phyloP scores from a whole-genome alignment of 2,329 filamentous ascomycete genomes.

The Didymellaceae sp. region DNA sequence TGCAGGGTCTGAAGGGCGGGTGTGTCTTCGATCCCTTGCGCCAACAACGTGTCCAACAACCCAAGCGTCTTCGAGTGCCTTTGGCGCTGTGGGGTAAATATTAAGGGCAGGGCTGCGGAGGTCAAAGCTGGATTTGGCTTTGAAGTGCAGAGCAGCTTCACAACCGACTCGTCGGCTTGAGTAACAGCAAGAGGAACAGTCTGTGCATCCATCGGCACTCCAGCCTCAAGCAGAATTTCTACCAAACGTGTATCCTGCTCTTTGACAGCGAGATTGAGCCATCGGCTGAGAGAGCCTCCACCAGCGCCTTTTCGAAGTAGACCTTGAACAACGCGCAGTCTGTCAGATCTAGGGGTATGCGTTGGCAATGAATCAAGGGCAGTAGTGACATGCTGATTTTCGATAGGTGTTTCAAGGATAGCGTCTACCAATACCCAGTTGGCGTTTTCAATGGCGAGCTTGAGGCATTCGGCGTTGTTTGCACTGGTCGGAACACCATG shows the following conservation, averaged over 20 bases:
- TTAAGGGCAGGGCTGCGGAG: constrained; percentile 38
- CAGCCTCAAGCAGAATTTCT: constrained; percentile 38
- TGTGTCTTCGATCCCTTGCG: constrained; percentile 31
- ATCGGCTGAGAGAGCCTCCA: constrained; percentile 33
- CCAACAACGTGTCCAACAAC: constrained; percentile 39
- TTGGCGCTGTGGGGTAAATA: constrained; percentile 32
- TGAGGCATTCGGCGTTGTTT: constrained; percentile 42
- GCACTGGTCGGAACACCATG: constrained; percentile 34
- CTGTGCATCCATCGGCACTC: constrained; percentile 30
- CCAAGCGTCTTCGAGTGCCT: constrained; percentile 31
- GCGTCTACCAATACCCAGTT: constrained; percentile 40
- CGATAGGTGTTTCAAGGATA: constrained; percentile 34
- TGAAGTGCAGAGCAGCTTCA: constrained; percentile 36
- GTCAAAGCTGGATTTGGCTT: constrained; percentile 28
- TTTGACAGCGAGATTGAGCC: constrained; percentile 38
- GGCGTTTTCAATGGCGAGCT: constrained; percentile 32
- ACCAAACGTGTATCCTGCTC: constrained; percentile 37
- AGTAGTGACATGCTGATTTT: constrained; percentile 36
- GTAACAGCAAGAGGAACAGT: constrained; percentile 25
- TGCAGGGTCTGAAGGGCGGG: constrained; percentile 30
- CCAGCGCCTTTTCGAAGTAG: constrained; percentile 39
- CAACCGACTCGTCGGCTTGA: constrained; percentile 36
- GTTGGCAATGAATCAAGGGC: constrained; percentile 33
- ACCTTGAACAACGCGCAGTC: constrained; percentile 32
- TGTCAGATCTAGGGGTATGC: constrained; percentile 28